Conservation (phyloP, 208 protist genomes). For the Polymyxa betae region DNA sequence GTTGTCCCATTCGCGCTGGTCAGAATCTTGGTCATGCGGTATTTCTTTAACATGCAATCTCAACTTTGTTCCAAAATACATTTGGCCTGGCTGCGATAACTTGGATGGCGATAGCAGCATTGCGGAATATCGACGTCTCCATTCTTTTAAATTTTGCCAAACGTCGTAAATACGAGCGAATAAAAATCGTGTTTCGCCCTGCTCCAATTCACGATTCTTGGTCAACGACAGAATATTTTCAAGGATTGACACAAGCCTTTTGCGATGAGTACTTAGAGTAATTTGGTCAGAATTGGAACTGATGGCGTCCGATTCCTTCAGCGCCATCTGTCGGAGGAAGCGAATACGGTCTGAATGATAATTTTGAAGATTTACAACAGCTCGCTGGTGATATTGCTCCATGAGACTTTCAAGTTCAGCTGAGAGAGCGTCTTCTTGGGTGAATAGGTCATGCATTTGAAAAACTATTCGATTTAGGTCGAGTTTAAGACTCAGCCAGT, state of each 20-base stretch:
- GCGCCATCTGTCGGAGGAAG: background rate
- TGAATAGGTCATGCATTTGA: conserved; percentile 15
- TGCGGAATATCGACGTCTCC: background rate
- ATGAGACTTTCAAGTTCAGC: background rate
- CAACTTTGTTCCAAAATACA: background rate
- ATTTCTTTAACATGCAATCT: background rate
- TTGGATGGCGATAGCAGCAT: background rate
- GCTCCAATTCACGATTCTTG: background rate
- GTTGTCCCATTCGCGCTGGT: background rate
- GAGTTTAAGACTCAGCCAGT: background rate
- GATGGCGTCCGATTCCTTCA: background rate
- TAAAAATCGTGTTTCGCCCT: background rate
- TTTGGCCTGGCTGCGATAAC: background rate
- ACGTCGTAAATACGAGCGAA: conserved; percentile 1
- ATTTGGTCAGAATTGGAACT: background rate
- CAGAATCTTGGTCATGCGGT: background rate
- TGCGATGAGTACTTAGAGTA: background rate
- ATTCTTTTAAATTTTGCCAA: conserved; percentile 29
- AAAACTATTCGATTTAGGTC: background rate
- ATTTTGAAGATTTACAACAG: background rate
- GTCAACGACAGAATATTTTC: background rate
- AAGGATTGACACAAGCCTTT: background rate
- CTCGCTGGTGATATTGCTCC: background rate
- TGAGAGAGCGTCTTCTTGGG: conserved; percentile 5
- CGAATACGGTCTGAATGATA: conserved; percentile 21